phyloP scores from a whole-genome alignment of 176 grass and related monocot genomes.

The Zoysia pacifica region DNA sequence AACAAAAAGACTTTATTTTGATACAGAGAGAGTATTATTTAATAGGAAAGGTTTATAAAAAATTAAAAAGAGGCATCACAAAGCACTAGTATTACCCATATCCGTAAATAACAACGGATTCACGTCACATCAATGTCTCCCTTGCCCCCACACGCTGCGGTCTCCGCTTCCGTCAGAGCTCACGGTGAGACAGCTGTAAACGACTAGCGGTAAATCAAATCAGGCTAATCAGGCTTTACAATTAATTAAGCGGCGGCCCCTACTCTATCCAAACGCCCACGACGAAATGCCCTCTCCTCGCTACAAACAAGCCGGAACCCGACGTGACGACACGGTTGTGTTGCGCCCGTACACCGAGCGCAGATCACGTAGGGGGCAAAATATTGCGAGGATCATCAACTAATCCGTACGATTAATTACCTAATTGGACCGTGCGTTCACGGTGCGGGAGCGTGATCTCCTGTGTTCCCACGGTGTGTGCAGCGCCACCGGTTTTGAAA shows the following conservation, averaged over 20 bases:
- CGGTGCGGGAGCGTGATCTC: too few species aligned
- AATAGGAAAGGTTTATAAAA: background rate
- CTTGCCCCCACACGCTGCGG: too few species aligned
- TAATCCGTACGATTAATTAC: background rate
- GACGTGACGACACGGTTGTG: background rate
- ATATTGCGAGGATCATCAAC: background rate
- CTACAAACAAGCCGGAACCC: background rate
- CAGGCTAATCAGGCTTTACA: background rate
- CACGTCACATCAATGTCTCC: background rate
- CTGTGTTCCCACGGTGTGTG: too few species aligned
- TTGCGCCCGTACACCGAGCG: background rate
- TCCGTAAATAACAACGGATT: background rate
- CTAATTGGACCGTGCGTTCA: too few species aligned
- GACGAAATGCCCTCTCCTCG: background rate
- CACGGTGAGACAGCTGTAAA: background rate
- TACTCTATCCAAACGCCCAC: constrained; percentile 12
- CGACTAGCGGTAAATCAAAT: background rate
- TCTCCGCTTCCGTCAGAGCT: too few species aligned
- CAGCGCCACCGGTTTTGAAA: too few species aligned
- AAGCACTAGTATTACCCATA: background rate
- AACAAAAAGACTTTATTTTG: too few species aligned
- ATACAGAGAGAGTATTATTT: background rate
- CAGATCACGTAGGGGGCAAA: background rate
- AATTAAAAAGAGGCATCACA: too few species aligned
- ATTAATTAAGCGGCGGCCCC: background rate